These are phyloP conservation scores for Stenocarpella maydis DNA, from an alignment of 2,329 filamentous ascomycete genomes.

Conservation along the genomic window DNA sequence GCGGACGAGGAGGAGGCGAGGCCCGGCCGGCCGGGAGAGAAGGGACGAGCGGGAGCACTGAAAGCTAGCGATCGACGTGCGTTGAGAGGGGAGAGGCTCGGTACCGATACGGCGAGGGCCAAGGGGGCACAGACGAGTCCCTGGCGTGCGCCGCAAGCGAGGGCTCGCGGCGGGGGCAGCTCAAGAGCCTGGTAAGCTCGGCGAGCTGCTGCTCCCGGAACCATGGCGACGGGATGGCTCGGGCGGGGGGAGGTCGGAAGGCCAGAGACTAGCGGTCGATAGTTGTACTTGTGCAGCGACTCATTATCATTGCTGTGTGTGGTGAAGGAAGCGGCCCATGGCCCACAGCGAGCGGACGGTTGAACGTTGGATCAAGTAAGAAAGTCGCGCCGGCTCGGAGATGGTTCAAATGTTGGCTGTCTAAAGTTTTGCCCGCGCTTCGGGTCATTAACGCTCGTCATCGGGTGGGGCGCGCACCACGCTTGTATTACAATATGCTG, in stretches of 20 bases:
- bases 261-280: constrained; percentile 28
- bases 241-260: background rate
- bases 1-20: constrained; percentile 1
- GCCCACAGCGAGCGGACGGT: background rate
- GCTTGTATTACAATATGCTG: no score
- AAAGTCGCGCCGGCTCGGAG: constrained; percentile 7
- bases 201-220: constrained; percentile 56
- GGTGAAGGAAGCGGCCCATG: background rate
- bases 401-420: background rate
- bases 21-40: constrained; percentile 20
- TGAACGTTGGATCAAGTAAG: constrained; percentile 13
- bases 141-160: constrained; percentile 41
- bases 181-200: constrained; percentile 41
- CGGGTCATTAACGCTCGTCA: constrained; percentile 24
- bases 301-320: constrained; percentile 32
- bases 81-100: constrained; percentile 34
- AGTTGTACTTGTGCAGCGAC: background rate
- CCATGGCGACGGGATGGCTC: constrained; percentile 50
- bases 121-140: background rate
- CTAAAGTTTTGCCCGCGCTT: constrained; percentile 26
- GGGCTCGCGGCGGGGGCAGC: constrained; percentile 57
- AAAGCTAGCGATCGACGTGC: background rate
- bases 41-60: background rate
- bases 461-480: constrained; percentile 14
- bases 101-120: background rate